phyloP scores from a whole-genome alignment of 768 basidiomycete species.

The Amanita jacksonii region DNA sequence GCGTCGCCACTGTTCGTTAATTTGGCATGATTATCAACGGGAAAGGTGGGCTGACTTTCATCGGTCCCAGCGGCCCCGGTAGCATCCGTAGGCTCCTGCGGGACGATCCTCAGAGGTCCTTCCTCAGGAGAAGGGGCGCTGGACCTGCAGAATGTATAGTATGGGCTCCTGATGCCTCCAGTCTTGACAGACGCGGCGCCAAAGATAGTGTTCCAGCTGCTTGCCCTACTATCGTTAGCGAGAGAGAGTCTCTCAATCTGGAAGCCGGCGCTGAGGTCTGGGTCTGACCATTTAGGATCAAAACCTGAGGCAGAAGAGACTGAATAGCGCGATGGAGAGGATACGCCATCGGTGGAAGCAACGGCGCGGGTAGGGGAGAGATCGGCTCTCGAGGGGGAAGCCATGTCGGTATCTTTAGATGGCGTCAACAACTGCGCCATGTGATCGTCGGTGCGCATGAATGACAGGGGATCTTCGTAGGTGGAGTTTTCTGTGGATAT shows the following conservation, averaged over 20 bases:
- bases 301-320: slow-evolving; percentile 1
- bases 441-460: slow-evolving; percentile 1
- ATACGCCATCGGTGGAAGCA: neutral
- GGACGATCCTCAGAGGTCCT: neutral
- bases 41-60: slow-evolving; percentile 10
- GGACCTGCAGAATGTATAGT: slow-evolving; percentile 3
- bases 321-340: slow-evolving; percentile 8
- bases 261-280: neutral
- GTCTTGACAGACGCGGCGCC: slow-evolving; percentile 5
- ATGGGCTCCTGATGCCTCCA: slow-evolving; percentile 8
- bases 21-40: slow-evolving; percentile 7
- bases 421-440: neutral
- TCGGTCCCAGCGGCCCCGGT: neutral
- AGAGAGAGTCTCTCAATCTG: slow-evolving; percentile 1
- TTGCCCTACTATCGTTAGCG: neutral
- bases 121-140: slow-evolving; percentile 7
- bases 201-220: neutral
- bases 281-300: slow-evolving; percentile 4
- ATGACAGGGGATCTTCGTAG: slow-evolving; percentile 5
- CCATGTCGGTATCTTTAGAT: slow-evolving; percentile 5
- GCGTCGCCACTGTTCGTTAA: slow-evolving; percentile 5
- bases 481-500: slow-evolving; percentile 3
- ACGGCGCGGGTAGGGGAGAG: neutral
- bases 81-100: neutral
- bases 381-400: slow-evolving; percentile 2